These are phyloP conservation scores for Crucihimalaya himalaica DNA, from an alignment of 345 rosid genomes.

Conservation along the genomic window DNA sequence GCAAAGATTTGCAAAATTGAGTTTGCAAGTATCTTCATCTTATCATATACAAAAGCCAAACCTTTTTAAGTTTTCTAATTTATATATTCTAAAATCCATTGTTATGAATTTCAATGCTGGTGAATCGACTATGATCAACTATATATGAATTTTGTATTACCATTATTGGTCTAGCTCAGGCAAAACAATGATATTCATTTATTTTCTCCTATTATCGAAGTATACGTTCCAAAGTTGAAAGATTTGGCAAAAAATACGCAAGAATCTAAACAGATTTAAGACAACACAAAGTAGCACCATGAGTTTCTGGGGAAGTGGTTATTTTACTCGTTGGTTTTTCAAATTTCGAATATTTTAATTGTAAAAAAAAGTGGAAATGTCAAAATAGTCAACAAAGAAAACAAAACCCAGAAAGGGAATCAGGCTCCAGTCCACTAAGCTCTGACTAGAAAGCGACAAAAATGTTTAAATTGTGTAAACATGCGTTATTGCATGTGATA, in stretches of 20 bases:
- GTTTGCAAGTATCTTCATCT: slow-evolving; percentile 13
- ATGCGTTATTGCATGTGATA: slow-evolving; percentile 39
- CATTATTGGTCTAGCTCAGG: slow-evolving; percentile 12
- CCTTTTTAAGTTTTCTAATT: slow-evolving; percentile 1
- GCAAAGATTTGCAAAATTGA: slow-evolving; percentile 1
- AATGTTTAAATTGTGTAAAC: slow-evolving; percentile 19
- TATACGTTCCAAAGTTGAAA: background rate
- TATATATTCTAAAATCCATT: background rate
- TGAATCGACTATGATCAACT: background rate
- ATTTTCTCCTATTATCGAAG: background rate
- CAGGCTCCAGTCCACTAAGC: slow-evolving; percentile 41
- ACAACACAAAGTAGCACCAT: slow-evolving; percentile 29
- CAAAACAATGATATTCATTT: background rate
- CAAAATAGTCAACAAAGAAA: slow-evolving; percentile 21
- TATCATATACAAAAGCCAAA: no score
- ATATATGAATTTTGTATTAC: background rate
- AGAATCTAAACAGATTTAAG: slow-evolving; percentile 26
- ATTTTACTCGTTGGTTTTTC: slow-evolving; percentile 15
- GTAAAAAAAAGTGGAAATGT: background rate
- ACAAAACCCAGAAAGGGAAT: slow-evolving; percentile 29
- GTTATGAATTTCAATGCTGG: background rate
- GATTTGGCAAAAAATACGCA: slow-evolving; percentile 11
- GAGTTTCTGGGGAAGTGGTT: slow-evolving; percentile 35
- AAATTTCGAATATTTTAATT: slow-evolving; percentile 28
- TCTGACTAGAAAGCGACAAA: slow-evolving; percentile 41